These are phyloP conservation scores for Diaporthe eres DNA, from an alignment of 2,329 filamentous ascomycete species.

Conservation along the genomic window DNA sequence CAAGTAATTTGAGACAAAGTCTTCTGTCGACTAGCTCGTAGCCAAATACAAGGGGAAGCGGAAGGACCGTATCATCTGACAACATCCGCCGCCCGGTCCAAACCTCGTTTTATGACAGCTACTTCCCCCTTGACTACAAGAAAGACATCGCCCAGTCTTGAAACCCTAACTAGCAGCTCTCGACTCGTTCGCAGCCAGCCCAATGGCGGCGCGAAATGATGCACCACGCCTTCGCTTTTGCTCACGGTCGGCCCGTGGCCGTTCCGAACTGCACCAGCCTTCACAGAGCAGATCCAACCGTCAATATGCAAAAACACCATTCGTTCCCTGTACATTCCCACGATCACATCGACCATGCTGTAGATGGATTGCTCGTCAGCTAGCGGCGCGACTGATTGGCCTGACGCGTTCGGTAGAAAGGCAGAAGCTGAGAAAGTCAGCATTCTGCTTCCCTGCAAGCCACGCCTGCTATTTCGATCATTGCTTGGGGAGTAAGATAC, in stretches of 20 bases:
- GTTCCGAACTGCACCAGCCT: background rate
- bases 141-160: background rate
- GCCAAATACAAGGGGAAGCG: background rate
- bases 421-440: too few relatives aligned
- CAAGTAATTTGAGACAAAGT: background rate
- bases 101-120: background rate
- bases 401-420: too few relatives aligned
- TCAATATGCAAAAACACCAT: background rate
- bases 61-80: background rate
- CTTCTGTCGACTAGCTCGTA: background rate
- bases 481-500: too few relatives aligned
- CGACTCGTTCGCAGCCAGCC: background rate
- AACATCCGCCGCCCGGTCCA: background rate
- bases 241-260: too few relatives aligned
- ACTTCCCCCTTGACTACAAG: background rate
- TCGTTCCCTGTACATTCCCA: background rate
- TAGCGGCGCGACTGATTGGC: too few relatives aligned
- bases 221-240: background rate
- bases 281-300: background rate
- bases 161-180: background rate
- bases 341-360: background rate
- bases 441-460: too few relatives aligned
- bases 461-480: too few relatives aligned
- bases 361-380: too few relatives aligned
- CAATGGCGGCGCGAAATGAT: slow-evolving; percentile 1